phyloP scores from a whole-genome alignment of 495 filamentous ascomycete genomes.

The Neurospora sp. region DNA sequence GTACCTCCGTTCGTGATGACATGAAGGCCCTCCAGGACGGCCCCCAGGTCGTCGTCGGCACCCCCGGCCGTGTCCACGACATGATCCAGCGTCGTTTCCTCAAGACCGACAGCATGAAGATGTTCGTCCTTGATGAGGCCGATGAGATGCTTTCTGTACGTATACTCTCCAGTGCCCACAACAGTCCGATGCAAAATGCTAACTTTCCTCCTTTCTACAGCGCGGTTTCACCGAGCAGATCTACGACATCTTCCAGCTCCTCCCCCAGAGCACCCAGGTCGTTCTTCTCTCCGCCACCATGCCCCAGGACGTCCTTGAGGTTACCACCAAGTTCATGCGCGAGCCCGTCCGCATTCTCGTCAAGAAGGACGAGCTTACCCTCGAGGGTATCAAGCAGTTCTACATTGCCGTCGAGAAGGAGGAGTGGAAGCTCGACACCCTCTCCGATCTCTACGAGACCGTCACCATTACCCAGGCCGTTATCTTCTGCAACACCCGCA shows the following conservation, averaged over 20 bases:
- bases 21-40: conserved; percentile 95
- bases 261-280: conserved; percentile 92
- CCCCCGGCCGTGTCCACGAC: conserved; percentile 90
- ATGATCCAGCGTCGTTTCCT: conserved; percentile 97
- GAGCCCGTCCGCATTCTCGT: conserved; percentile 98
- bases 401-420: conserved; percentile 99
- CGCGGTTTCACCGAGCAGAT: conserved; percentile 98
- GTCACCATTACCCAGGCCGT: conserved; percentile 98
- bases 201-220: conserved; percentile 32
- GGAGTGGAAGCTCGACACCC: conserved; percentile 99
- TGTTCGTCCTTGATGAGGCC: conserved; percentile 93
- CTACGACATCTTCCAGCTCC: conserved; percentile 96
- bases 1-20: conserved; percentile 94
- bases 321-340: conserved; percentile 99
- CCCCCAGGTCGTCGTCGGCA: conserved; percentile 93
- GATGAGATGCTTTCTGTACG: conserved; percentile 83
- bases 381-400: conserved; percentile 98
- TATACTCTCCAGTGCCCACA: conserved; percentile 6
- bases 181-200: background rate
- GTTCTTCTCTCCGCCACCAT: conserved; percentile 96
- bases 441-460: conserved; percentile 98
- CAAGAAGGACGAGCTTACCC: conserved; percentile 97
- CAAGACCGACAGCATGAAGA: conserved; percentile 92
- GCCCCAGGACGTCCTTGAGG: conserved; percentile 95
- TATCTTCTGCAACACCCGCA: conserved; percentile 99